phyloP scores from a whole-genome alignment of 768 basidiomycete species.

The Pholiota microspora region DNA sequence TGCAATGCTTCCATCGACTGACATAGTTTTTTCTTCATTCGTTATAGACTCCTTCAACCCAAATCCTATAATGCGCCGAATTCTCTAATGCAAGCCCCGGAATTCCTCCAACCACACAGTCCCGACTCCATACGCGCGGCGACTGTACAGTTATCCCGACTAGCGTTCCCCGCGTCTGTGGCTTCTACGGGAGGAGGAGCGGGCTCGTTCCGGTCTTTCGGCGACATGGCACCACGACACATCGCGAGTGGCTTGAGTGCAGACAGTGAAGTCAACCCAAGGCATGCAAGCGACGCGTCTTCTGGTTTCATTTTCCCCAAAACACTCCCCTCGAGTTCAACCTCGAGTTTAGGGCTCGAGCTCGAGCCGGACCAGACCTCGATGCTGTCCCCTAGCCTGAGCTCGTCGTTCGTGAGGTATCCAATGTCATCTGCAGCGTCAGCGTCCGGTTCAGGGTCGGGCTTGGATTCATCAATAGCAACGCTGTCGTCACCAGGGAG shows the following conservation, averaged over 20 bases:
- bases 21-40: conserved; percentile 12
- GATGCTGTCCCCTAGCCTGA: conserved; percentile 15
- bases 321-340: conserved; percentile 14
- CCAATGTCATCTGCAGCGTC: conserved; percentile 13
- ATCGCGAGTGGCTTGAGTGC: too few species aligned
- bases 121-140: conserved; percentile 63
- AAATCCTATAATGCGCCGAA: conserved; percentile 40
- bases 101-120: conserved; percentile 40
- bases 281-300: conserved; percentile 1
- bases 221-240: neutral
- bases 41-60: conserved; percentile 53
- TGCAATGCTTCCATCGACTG: conserved; percentile 11
- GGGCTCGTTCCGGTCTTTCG: conserved; percentile 11
- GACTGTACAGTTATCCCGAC: conserved; percentile 64
- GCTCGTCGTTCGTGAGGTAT: conserved; percentile 19
- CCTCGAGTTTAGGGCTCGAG: conserved; percentile 15
- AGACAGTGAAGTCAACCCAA: neutral
- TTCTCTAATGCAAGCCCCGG: conserved; percentile 8
- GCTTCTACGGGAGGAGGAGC: conserved; percentile 4
- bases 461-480: conserved; percentile 16
- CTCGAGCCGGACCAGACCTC: conserved; percentile 17
- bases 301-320: conserved; percentile 23
- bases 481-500: conserved; percentile 13
- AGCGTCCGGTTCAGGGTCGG: conserved; percentile 12
- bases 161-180: conserved; percentile 34